Percentiles rank a stretch among this genome's conserved stretches.
phyloP scores from a whole-genome alignment of 2,329 filamentous ascomycete species.

The Coleophoma eucalyptorum region DNA sequence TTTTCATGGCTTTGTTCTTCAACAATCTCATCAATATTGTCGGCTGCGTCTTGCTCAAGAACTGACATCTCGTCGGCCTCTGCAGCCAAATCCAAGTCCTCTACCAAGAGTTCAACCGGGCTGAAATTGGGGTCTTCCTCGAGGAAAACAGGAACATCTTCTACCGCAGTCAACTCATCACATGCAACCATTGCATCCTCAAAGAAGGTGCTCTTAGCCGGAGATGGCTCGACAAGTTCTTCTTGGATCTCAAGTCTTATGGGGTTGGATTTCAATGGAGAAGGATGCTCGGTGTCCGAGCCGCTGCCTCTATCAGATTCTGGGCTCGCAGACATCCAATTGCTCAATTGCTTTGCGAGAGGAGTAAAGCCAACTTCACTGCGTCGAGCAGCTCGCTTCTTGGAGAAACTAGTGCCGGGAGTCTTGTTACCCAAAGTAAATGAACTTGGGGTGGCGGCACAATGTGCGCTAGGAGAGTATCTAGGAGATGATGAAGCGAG shows the following conservation, averaged over 20 bases:
- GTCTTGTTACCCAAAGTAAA: conserved; percentile 16
- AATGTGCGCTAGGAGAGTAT: conserved; percentile 19
- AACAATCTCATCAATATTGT: conserved; percentile 7
- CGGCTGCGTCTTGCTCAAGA: conserved; percentile 33
- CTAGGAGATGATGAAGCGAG: conserved; percentile 28
- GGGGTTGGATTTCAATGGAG: conserved; percentile 4
- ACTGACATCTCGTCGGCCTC: conserved; percentile 60
- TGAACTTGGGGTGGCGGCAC: conserved; percentile 39
- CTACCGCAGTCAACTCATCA: conserved; percentile 30
- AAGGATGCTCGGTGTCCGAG: conserved; percentile 7
- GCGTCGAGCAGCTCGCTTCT: conserved; percentile 5
- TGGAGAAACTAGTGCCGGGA: conserved; percentile 9
- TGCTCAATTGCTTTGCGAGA: conserved; percentile 55
- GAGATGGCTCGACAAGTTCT: conserved; percentile 13
- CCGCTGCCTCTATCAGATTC: conserved; percentile 17
- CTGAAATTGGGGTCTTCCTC: conserved; percentile 32
- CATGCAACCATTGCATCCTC: conserved; percentile 56
- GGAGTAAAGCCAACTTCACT: conserved; percentile 56
- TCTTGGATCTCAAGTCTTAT: background rate
- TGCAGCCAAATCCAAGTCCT: conserved; percentile 53
- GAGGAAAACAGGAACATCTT: conserved; percentile 14
- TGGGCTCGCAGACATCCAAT: conserved; percentile 61
- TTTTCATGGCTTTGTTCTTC: conserved; percentile 2
- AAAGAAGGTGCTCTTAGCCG: conserved; percentile 49
- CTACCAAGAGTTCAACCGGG: conserved; percentile 45